phyloP scores from a whole-genome alignment of 352 stramenopile genomes.

The Globisporangium nodosum region DNA sequence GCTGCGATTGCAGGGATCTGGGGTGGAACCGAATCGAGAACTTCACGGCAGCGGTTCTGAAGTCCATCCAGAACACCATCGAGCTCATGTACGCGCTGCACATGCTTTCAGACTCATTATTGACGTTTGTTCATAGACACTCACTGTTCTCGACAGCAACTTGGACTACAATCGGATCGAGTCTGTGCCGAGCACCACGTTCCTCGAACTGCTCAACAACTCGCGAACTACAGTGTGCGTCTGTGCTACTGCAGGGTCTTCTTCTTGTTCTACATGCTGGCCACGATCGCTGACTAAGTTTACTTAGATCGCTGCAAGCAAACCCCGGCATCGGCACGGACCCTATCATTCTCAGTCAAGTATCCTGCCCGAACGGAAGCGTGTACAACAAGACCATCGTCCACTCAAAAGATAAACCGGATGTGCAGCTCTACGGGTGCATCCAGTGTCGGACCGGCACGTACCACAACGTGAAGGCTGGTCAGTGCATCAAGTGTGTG shows the following conservation, averaged over 20 bases:
- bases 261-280: neutral
- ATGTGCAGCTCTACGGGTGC: constrained; percentile 36
- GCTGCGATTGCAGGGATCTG: constrained; percentile 29
- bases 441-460: constrained; percentile 57
- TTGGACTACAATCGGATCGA: constrained; percentile 57
- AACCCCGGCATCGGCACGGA: constrained; percentile 51
- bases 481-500: constrained; percentile 32
- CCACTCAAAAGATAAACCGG: constrained; percentile 8
- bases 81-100: constrained; percentile 36
- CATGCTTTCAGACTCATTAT: neutral
- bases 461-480: constrained; percentile 45
- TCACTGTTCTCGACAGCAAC: constrained; percentile 20
- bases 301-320: constrained; percentile 29
- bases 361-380: constrained; percentile 48
- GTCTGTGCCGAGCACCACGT: constrained; percentile 50
- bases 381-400: constrained; percentile 29
- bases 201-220: constrained; percentile 35
- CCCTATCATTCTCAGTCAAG: constrained; percentile 23
- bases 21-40: constrained; percentile 52
- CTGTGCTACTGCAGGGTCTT: constrained; percentile 16
- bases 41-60: constrained; percentile 46
- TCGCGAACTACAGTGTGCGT: constrained; percentile 46
- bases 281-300: neutral
- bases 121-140: neutral
- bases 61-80: constrained; percentile 39